Conservation (phyloP, 441 rosid species). For the Geranium incanum region DNA sequence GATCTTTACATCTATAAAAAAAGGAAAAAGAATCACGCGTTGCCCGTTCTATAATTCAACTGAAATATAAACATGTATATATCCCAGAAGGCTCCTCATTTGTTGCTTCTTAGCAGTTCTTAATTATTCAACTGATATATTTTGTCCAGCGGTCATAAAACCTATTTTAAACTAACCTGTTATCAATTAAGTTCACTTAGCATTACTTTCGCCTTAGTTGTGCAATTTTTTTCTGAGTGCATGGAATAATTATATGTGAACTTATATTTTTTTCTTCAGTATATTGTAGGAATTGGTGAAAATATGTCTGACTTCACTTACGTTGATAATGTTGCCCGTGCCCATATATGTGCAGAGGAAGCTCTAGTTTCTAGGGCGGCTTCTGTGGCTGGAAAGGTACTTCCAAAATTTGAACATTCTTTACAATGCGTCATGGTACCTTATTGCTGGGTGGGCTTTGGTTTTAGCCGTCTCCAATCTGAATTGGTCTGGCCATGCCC, state of each 20-base stretch:
- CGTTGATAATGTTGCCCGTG: constrained; percentile 76
- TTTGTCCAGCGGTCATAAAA: neutral
- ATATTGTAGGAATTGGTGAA: constrained; percentile 68
- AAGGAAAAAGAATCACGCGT: neutral
- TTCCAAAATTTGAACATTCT: constrained; percentile 6
- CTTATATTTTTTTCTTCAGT: constrained; percentile 57
- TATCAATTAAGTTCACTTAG: neutral
- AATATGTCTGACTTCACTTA: constrained; percentile 82
- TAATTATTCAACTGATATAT: neutral
- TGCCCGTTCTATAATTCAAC: neutral
- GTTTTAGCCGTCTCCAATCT: neutral
- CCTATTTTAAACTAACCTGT: neutral
- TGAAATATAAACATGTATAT: neutral
- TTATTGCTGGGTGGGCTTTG: constrained; percentile 3
- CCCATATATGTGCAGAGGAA: constrained; percentile 69
- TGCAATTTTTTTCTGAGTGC: neutral
- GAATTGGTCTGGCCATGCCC: neutral
- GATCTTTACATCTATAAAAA: neutral
- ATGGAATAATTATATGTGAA: constrained; percentile 18
- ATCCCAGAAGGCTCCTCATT: neutral
- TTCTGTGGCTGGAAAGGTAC: constrained; percentile 89
- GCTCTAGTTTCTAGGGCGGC: constrained; percentile 59
- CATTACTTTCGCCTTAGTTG: neutral
- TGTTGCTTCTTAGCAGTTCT: neutral
- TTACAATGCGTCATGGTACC: neutral